Base-by-base conservation (phyloP, 1,284 basidiomycete species). In the Trametes sp. region DNA sequence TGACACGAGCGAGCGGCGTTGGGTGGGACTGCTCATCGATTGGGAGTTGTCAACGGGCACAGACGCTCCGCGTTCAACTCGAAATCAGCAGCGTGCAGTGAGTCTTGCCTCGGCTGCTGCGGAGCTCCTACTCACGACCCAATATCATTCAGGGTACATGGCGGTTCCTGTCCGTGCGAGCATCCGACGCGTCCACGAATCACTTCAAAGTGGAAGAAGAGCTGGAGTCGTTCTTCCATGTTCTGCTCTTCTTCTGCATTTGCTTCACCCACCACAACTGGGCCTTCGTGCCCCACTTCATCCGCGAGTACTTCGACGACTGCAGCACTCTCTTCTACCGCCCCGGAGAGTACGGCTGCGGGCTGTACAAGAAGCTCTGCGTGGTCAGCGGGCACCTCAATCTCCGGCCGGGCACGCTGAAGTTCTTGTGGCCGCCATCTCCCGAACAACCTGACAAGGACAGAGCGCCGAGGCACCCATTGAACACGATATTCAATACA, bases 201-300 rank as follows among this genome's bases (percentile, higher is more conserved):
- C 24, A 23, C 1, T 54, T 60, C 38, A 4, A 3, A 1, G 44
- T 67, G 6, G 35, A 35, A 7, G 66, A 67, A 26, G 66, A 67
- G 23, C 51, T 67, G 9, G 66, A 67, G n/a, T 59, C 63, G 11
- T 56, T 64, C 35, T 60, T 67, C 42, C 52, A 67, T 21, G 51
- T 61, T 6, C 33, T 65, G 14, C 41, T 67, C 14, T 67, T 48
- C 24, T 56, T 33, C 29, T 60, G 53, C 13, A 35, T 65, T 26
- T 57, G 66, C 2, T 58, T 31, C 28, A 58, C 65, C 21, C 57
- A 26, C 6, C 57, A 64, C 42, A 64, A 62, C 44, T 57, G 44
- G 33, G 7, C 26, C 2, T 33, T 57, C 35, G 65, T 67, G 7
- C 33, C 38, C 16, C 1, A 31, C 14, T 64, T 67, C 51, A 46